phyloP scores from a whole-genome alignment of 2,329 filamentous ascomycete species.

The Aspergillus aculeatus region DNA sequence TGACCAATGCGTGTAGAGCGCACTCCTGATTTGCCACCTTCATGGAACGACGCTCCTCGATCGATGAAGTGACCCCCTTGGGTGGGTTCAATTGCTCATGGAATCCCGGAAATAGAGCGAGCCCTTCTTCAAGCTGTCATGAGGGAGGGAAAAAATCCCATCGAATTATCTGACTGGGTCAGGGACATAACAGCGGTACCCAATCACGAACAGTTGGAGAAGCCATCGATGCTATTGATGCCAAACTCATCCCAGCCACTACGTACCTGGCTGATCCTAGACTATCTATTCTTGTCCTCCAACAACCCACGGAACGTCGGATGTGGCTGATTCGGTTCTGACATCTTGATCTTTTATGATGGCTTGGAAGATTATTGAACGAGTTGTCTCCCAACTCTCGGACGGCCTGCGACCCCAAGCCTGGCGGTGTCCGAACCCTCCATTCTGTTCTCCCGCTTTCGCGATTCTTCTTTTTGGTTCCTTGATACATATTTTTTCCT shows the following conservation, averaged over 20 bases:
- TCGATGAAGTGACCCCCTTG: neutral
- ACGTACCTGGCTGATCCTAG: neutral
- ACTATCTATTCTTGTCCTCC: neutral
- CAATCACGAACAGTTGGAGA: conserved; percentile 4
- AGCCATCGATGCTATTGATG: conserved; percentile 7
- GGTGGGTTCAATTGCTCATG: neutral
- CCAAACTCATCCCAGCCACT: neutral
- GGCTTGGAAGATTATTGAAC: neutral
- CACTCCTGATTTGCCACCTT: conserved; percentile 1
- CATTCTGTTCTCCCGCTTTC: neutral
- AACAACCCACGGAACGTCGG: neutral
- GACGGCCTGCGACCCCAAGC: no score
- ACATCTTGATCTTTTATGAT: neutral
- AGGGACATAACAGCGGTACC: conserved; percentile 7
- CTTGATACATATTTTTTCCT: neutral
- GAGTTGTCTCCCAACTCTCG: neutral
- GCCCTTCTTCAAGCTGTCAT: conserved; percentile 2
- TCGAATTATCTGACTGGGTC: conserved; percentile 1
- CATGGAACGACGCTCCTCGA: neutral
- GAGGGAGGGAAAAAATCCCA: neutral
- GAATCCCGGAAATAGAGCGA: neutral
- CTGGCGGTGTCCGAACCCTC: neutral
- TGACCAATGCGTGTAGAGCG: neutral
- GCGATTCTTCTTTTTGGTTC: neutral
- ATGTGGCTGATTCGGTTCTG: conserved; percentile 4